Evolutionary conservation across 805 yeast genomes (phyloP), one percentile per base, ranked within the genome.

Genomic region (Kazachstania taianensis): DNA sequence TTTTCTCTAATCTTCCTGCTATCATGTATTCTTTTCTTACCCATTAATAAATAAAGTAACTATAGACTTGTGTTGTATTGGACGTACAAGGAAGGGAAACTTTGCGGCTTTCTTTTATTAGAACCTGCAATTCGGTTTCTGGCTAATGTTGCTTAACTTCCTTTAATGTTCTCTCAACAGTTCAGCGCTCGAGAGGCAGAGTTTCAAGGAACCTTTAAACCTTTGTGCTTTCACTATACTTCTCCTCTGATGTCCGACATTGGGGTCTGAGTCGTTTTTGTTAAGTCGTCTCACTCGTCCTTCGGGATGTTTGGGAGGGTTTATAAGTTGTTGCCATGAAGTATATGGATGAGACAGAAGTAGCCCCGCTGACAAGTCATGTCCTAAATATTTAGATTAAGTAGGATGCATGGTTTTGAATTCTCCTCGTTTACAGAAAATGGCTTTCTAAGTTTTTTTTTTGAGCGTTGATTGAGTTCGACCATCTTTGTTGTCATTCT

Each of bases 341-440:
- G 32, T 42, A 41, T 37, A 39, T 47, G 65, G 57, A 63, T 81
- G 72, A 66, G 71, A 72, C 87, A 79, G 89, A 71, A 79, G 70
- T 59, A 66, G 85, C 96, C 94, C 95, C 84, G 94, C 78, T 94
- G 95, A 87, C 94, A 78, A 87, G 81, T 81, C 44, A 41, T 35
- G 37, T 35, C 37, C 37, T 35, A 32, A 33, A 13, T 27, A 40
- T 81, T 80, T 62, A 82, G 70, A 89, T 49, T 47, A 68, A 83
- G 75, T 72, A 71, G 65, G 65, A 53, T 49, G 58, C 55, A 44
- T 51, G 55, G 48, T 42, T 53, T 52, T 48, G 61, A 62, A 61
- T 58, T 52, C 60, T 59, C 55, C 55, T 48, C n/a, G n/a, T n/a
- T n/a, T n/a, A n/a, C n/a, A n/a, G n/a, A n/a, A n/a, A n/a, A n/a